phyloP scores from a whole-genome alignment of 164 flowering plant genomes.

The Houttuynia cordata region DNA sequence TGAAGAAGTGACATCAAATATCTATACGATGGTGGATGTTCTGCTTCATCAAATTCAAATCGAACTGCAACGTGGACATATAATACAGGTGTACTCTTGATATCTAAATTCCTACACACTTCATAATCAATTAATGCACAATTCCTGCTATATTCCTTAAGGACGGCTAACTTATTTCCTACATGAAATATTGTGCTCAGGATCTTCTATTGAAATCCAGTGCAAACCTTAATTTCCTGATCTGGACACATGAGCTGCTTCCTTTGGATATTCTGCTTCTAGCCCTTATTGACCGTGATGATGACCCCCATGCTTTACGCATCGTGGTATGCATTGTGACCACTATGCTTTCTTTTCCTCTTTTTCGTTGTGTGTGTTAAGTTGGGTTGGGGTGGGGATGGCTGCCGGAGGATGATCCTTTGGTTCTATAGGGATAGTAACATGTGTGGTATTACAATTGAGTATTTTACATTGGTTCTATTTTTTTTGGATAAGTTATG shows the following conservation, averaged over 20 bases:
- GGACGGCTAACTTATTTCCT: neutral
- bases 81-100: constrained; percentile 43
- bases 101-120: neutral
- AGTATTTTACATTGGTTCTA: no score
- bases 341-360: no score
- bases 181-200: constrained; percentile 23
- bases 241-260: constrained; percentile 90
- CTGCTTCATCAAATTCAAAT: constrained; percentile 80
- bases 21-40: constrained; percentile 95
- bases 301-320: constrained; percentile 84
- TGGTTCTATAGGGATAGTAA: no score
- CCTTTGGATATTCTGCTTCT: constrained; percentile 90
- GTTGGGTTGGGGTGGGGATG: neutral
- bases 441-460: no score
- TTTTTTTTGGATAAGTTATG: constrained; percentile 50
- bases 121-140: neutral
- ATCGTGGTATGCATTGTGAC: constrained; percentile 91
- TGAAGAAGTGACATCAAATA: constrained; percentile 93
- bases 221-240: constrained; percentile 59
- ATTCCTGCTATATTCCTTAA: no score
- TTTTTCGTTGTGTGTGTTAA: neutral
- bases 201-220: constrained; percentile 68
- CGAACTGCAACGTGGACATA: constrained; percentile 81
- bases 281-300: constrained; percentile 93
- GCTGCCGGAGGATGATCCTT: no score